These are phyloP conservation scores for Juncus effusus DNA, from an alignment of 176 grass and related monocot genomes.

Conservation along the genomic window DNA sequence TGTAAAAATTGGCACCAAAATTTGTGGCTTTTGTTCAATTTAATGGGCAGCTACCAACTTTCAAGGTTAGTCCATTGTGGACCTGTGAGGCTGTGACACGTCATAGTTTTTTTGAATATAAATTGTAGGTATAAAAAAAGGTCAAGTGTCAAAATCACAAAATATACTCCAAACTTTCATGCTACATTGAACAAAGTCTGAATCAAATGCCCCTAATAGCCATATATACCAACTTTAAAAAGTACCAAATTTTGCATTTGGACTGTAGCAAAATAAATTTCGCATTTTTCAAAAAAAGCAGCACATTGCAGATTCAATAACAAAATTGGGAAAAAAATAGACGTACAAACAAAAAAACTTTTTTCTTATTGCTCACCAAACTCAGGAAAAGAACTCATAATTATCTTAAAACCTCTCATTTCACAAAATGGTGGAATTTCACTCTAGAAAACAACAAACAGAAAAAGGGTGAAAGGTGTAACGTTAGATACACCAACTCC, in stretches of 20 bases:
- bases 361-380: too few relatives aligned
- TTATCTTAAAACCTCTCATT: too few relatives aligned
- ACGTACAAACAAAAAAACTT: too few relatives aligned
- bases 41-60: conserved; percentile 10
- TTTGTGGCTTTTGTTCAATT: conserved; percentile 16
- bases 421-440: conserved; percentile 8
- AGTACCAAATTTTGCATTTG: neutral
- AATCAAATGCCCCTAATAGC: conserved; percentile 6
- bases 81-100: too few relatives aligned
- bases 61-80: neutral
- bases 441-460: neutral
- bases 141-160: conserved; percentile 25
- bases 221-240: neutral
- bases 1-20: conserved; percentile 13
- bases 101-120: neutral
- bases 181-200: conserved; percentile 13
- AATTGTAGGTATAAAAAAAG: conserved; percentile 25
- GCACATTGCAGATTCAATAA: neutral
- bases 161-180: neutral
- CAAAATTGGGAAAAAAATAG: neutral
- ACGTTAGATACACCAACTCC: conserved; percentile 27
- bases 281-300: conserved; percentile 4
- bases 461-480: conserved; percentile 11
- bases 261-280: neutral
- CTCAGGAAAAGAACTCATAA: too few relatives aligned